Base-by-base conservation (phyloP, 2,329 filamentous ascomycete species). In the Aspergillus quadrilineatus region DNA sequence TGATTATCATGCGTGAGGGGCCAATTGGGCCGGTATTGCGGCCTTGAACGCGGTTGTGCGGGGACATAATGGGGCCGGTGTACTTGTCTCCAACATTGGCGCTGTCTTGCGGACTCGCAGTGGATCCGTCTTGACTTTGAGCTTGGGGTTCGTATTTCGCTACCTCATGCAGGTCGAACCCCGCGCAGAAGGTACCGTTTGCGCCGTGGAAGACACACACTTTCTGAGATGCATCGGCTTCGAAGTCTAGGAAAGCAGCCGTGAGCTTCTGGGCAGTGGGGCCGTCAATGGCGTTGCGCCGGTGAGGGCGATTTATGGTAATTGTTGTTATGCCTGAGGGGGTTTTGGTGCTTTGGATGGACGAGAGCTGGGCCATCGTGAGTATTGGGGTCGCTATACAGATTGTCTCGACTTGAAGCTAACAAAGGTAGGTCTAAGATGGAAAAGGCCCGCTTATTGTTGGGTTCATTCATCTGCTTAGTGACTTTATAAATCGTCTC, bases 201-300 rank as follows among this genome's bases (percentile, higher is more conserved):
- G 71, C 68, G 9, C 82, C 81, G 48, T 76, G 66, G 26, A 85
- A 72, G 32, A 85, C 69, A 67, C 79, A 80, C 6, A 84, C 74
- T 61, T 82, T 84, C 60, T 84, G 81, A 1, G 69, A 63, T 0
- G 65, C 8, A 61, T 85, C 80, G 12, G 69, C 63, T 59, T 85
- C 81, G 57, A 83, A 85, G 6, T 63, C 63, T 1, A 77, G 63
- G 61, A 85, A 77, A 4, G 80, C 78, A 0, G 73, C 63, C 28
- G 78, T 77, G 5, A 85, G 75, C 36, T 76, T 75, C 30, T 68
- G 68, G 2, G 77, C 81, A 4, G 82, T 83, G 1, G 72, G 56
- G 1, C 72, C 67, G 60, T 85, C 75, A 41, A 85, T 75, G 10
- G 82, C 82, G 63, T 85, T 85, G 50, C 77, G 76, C 26, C 76